These are phyloP conservation scores for Nannochloropsis gaditana DNA, from an alignment of 108 stramenopile genomes.

Conservation along the genomic window DNA sequence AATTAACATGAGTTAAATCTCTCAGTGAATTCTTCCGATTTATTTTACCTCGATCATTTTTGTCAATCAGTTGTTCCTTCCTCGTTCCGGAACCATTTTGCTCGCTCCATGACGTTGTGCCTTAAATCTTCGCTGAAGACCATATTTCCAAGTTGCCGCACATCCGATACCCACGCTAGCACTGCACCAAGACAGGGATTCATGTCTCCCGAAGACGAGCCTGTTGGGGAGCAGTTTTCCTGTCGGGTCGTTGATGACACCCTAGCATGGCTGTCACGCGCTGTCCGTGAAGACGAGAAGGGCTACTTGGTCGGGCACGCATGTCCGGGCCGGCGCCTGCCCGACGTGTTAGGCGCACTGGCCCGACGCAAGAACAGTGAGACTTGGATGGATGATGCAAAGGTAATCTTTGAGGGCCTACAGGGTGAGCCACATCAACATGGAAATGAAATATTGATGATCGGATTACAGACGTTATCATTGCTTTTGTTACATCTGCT, in stretches of 20 bases:
- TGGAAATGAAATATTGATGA: too few species aligned
- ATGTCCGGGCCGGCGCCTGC: neutral
- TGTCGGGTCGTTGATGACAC: neutral
- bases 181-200: neutral
- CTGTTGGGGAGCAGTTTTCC: neutral
- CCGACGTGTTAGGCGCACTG: neutral
- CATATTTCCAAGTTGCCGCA: neutral
- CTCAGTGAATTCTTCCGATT: too few species aligned
- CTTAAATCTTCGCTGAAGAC: neutral
- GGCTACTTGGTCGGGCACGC: neutral
- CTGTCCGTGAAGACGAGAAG: neutral
- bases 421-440: too few species aligned
- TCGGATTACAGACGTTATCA: too few species aligned
- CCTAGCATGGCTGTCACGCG: neutral
- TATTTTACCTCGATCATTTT: too few species aligned
- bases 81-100: too few species aligned
- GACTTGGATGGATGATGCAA: neutral
- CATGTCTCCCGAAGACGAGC: neutral
- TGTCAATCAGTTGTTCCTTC: too few species aligned
- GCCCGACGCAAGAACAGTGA: neutral
- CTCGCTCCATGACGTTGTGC: too few species aligned
- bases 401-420: neutral
- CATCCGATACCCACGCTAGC: neutral
- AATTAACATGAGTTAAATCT: too few species aligned
- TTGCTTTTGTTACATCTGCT: too few species aligned